A percentile compares a stretch with the other conserved stretches of the same genome.
Evolutionary conservation across 306 rosid species (phyloP).

Genomic region (Quillaja saponaria): DNA sequence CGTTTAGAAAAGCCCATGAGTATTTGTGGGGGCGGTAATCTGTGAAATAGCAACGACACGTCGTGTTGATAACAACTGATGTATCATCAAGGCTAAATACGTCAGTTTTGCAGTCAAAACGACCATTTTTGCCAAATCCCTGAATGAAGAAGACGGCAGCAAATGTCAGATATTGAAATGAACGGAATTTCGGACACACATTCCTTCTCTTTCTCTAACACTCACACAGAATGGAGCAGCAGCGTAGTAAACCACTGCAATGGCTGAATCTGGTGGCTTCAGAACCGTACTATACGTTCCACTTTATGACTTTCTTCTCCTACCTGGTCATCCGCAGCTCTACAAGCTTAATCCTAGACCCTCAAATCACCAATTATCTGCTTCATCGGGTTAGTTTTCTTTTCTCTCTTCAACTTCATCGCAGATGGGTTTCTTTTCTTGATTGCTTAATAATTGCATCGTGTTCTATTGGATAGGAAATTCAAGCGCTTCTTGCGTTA

Average conservation of each 20-base stretch:
- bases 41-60: too few relatives aligned
- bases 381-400: constrained; percentile 58
- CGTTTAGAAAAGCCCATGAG: too few relatives aligned
- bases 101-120: too few relatives aligned
- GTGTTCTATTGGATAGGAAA: constrained; percentile 52
- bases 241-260: constrained; percentile 36
- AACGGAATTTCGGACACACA: too few relatives aligned
- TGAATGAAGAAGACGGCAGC: too few relatives aligned
- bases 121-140: too few relatives aligned
- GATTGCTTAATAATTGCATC: too few relatives aligned
- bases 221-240: constrained; percentile 39
- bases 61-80: too few relatives aligned
- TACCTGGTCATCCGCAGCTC: constrained; percentile 70
- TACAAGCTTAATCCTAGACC: constrained; percentile 43
- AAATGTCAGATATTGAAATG: too few relatives aligned
- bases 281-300: constrained; percentile 76
- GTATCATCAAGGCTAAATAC: too few relatives aligned
- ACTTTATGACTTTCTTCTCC: constrained; percentile 79
- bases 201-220: too few relatives aligned
- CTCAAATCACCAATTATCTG: constrained; percentile 44
- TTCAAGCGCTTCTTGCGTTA: constrained; percentile 64
- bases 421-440: not conserved
- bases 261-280: constrained; percentile 61
- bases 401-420: constrained; percentile 3
- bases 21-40: too few relatives aligned